Base-by-base conservation (phyloP, 1,284 basidiomycete genomes). In the Ceratobasidium sp. region DNA sequence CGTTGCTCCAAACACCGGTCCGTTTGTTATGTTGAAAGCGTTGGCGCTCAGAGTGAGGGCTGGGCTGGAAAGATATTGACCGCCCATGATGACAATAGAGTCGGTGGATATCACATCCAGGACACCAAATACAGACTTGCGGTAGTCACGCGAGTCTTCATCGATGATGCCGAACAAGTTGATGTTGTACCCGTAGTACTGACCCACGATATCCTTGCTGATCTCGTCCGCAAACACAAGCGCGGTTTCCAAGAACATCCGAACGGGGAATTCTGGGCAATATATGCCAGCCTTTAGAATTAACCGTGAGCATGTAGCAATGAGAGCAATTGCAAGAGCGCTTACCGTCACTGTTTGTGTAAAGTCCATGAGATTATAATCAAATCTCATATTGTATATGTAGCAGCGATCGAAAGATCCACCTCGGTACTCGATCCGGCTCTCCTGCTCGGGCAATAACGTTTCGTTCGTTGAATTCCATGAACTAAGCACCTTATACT, bases 401-500 rank as follows among this genome's bases (percentile, higher is more conserved):
- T 47, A 33, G 33, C 69, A 72, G 19, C 17, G 19, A 11, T 44
- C 53, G 48, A 72, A 72, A 2, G 69, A 62, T 6, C 15, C 47
- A 4, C 69, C 57, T 19, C 24, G 44, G 24, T 72, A 72, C 33
- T 60, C 45, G n/a, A 72, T 31, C 8, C 69, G 56, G 17, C 41
- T 45, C 29, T 72, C 69, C 1, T 50, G 29, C n/a, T 31, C 6
- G 1, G 60, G 60, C n/a, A n/a, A n/a, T n/a, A n/a, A n/a, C n/a
- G n/a, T n/a, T n/a, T n/a, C n/a, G 27, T 59, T 24, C 9, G 22
- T 33, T 31, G 67, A 22, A 9, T 44, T 27, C 69, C 69, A 72
- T 60, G 69, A 56, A 31, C 69, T 62, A 6, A 72, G 56, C 7
- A 72, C 57, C 44, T 72, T 72, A 19, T 72, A 72, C 33, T 72